These are phyloP conservation scores for Phlegmacium glaucopus DNA, from an alignment of 768 basidiomycete genomes.

Conservation along the genomic window DNA sequence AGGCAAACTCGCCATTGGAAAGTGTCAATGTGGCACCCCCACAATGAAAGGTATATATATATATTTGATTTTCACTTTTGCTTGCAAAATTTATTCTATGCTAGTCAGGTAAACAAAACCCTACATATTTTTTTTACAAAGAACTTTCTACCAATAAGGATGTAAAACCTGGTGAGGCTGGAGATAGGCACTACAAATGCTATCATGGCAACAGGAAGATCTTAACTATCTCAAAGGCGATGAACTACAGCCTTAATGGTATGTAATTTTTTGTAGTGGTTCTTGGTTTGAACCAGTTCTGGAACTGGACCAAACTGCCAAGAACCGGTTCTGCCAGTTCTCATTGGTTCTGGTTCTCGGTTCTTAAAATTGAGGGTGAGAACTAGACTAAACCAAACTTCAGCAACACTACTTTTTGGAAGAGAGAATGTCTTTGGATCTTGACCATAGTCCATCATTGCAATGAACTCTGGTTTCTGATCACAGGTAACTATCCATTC, in stretches of 20 bases:
- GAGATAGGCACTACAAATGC: not conserved
- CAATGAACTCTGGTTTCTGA: not conserved
- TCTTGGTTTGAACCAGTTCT: no score
- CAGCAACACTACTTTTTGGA: conserved; percentile 8
- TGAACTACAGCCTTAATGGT: not conserved
- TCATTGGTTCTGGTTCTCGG: no score
- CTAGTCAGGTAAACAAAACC: not conserved
- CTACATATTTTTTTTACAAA: not conserved
- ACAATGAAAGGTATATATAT: not conserved
- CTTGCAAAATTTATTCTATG: not conserved
- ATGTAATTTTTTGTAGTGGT: not conserved
- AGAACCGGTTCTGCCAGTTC: no score
- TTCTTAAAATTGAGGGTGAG: no score
- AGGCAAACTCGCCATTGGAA: no score
- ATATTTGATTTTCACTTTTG: not conserved
- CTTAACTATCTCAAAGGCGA: not conserved
- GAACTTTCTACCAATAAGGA: not conserved
- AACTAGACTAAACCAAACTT: no score
- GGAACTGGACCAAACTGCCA: no score
- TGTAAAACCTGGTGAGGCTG: not conserved
- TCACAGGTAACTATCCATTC: no score
- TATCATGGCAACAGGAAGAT: not conserved
- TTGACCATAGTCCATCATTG: not conserved
- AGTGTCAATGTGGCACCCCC: no score
- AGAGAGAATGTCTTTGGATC: not conserved